Percentiles rank a stretch among this genome's conserved stretches.
phyloP scores from a whole-genome alignment of 1,284 basidiomycete genomes.

The Afroboletus lepidellus region DNA sequence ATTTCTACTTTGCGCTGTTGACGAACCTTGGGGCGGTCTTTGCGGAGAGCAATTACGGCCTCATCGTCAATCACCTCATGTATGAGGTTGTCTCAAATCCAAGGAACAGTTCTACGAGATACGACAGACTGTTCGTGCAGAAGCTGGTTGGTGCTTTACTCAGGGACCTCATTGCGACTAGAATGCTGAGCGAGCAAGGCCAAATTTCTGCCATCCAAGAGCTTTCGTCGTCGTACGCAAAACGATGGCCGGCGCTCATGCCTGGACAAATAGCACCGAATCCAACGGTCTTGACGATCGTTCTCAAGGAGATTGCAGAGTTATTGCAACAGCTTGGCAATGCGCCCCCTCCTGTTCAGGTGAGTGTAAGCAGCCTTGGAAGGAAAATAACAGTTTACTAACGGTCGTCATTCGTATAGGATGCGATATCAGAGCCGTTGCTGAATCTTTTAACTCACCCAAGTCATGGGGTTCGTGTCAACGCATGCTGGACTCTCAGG shows the following conservation, averaged over 20 bases:
- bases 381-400: constrained; percentile 2
- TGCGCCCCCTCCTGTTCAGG: constrained; percentile 85
- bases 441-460: constrained; percentile 86
- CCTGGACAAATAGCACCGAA: constrained; percentile 77
- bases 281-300: constrained; percentile 72
- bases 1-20: constrained; percentile 84
- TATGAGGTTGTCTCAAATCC: constrained; percentile 68
- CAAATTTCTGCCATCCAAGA: constrained; percentile 92
- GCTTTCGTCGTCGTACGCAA: constrained; percentile 77
- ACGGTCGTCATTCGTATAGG: constrained; percentile 41
- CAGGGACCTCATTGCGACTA: constrained; percentile 82
- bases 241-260: constrained; percentile 91
- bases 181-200: constrained; percentile 89
- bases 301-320: constrained; percentile 82
- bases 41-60: constrained; percentile 81
- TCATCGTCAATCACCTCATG: constrained; percentile 79
- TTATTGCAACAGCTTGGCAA: constrained; percentile 90
- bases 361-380: constrained; percentile 28
- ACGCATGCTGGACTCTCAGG: constrained; percentile 84
- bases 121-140: constrained; percentile 75
- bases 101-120: constrained; percentile 56
- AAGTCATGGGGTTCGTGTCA: constrained; percentile 82
- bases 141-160: constrained; percentile 77
- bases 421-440: constrained; percentile 84
- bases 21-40: constrained; percentile 74